Base-by-base conservation (phyloP, 108 stramenopile genomes). In the Fistulifera solaris region DNA sequence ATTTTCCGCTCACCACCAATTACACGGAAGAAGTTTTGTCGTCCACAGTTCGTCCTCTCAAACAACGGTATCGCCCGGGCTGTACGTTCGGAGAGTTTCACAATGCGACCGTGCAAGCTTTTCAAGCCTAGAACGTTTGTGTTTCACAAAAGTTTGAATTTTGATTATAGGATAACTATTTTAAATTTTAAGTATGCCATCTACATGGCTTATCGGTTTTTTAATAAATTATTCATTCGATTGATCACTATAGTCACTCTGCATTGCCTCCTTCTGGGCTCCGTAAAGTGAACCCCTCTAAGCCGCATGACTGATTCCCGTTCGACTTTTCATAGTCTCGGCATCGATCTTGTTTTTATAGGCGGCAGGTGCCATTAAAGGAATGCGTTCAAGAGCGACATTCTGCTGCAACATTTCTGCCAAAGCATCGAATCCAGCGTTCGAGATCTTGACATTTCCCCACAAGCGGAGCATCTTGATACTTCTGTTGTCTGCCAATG, bases 1-100 rank as follows among this genome's bases (percentile, higher is more conserved):
- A 35, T 35, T 35, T 35, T 35, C 31, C 31, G 3, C 31, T 35
- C 31, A 35, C 31, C 8, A 35, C 31, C 8, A 35, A 35, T 8
- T 35, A 35, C 8, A 35, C 31, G 6, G 31, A 35, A 8, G 31
- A 35, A 6, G 31, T 35, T 8, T 8, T 35, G 31, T 78, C 84
- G 0, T 38, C 45, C 3, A 66, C 31, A 17, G 75, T 81, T 17
- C 63, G 66, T 8, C 78, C 74, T 23, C 39, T 85, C 51, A 52
- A 52, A 38, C 66, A 67, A 8, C 61, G 84, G 13, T 85, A 79
- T 77, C 78, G 65, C 46, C 50, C 46, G 43, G 83, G 79, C 0
- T 67, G 70, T 69, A 83, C 76, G 27, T 89, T 89, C 71, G 87
- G 83, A 22, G 77, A 89, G 40, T 89, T 89, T 56, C 62, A 63